These are phyloP conservation scores for Elongisporangium prolatum DNA, from an alignment of 352 stramenopile genomes.

Conservation along the genomic window DNA sequence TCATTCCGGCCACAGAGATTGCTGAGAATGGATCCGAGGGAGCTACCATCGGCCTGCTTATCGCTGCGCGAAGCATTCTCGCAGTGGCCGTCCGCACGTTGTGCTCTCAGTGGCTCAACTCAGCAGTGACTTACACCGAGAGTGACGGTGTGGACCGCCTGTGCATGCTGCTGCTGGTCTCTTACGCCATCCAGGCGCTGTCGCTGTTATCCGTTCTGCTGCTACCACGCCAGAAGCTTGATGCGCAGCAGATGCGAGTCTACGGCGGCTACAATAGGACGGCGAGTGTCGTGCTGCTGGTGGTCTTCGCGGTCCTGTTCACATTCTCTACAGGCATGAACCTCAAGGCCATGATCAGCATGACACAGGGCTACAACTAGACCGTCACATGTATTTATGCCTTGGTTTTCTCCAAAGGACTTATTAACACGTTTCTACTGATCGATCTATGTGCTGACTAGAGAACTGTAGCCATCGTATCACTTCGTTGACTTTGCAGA, in stretches of 20 bases:
- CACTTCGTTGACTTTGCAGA: no score
- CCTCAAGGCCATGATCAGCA: slow-evolving; percentile 30
- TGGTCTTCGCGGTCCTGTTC: slow-evolving; percentile 60
- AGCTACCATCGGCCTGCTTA: slow-evolving; percentile 55
- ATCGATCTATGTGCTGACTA: no score
- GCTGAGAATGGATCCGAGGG: slow-evolving; percentile 67
- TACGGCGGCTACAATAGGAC: slow-evolving; percentile 57
- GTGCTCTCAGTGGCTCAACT: slow-evolving; percentile 38
- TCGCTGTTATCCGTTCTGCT: slow-evolving; percentile 45
- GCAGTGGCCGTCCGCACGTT: slow-evolving; percentile 51
- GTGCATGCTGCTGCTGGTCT: slow-evolving; percentile 40
- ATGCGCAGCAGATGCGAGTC: slow-evolving; percentile 58
- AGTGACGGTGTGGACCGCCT: slow-evolving; percentile 21
- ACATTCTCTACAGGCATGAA: slow-evolving; percentile 50
- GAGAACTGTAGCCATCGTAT: no score
- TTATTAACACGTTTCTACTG: no score
- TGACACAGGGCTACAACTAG: slow-evolving; percentile 8
- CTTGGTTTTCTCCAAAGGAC: no score
- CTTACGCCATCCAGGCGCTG: slow-evolving; percentile 50
- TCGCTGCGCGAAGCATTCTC: slow-evolving; percentile 57
- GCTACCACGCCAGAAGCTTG: slow-evolving; percentile 55
- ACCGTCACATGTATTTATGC: not conserved
- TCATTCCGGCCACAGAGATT: slow-evolving; percentile 63
- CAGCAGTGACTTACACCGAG: slow-evolving; percentile 19
- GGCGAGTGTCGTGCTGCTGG: slow-evolving; percentile 39